Evolutionary conservation across 768 basidiomycete genomes (phyloP).

Genomic region (Zangia roseola): DNA sequence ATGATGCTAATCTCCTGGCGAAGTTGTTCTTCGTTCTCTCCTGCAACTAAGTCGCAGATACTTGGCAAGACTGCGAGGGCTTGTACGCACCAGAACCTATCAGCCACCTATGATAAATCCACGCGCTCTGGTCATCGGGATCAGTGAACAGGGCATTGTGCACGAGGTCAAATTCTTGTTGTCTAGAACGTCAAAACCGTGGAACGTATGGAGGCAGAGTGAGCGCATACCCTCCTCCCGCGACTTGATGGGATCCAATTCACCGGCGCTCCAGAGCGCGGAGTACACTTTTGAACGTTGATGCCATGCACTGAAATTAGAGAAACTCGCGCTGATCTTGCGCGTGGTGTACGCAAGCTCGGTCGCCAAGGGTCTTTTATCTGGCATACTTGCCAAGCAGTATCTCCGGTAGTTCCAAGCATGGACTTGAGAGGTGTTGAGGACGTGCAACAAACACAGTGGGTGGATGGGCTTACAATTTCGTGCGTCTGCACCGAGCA

Average conservation of each 20-base stretch:
- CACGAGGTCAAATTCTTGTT: conserved; percentile 86
- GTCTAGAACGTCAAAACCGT: neutral
- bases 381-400: conserved; percentile 69
- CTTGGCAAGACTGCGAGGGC: neutral
- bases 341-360: conserved; percentile 84
- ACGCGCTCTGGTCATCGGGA: conserved; percentile 93
- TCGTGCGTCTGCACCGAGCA: conserved; percentile 87
- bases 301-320: conserved; percentile 99
- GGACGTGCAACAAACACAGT: neutral
- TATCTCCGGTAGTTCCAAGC: conserved; percentile 96
- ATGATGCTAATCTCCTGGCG: conserved; percentile 77
- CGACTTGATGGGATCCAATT: conserved; percentile 49
- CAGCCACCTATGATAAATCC: conserved; percentile 99
- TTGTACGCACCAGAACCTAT: conserved; percentile 65
- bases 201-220: neutral
- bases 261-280: conserved; percentile 60
- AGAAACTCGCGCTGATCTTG: conserved; percentile 93
- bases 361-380: conserved; percentile 49
- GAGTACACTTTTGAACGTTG: conserved; percentile 83
- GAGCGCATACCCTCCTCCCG: conserved; percentile 63
- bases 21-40: conserved; percentile 56
- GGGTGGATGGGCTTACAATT: conserved; percentile 66
- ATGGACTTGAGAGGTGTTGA: conserved; percentile 57
- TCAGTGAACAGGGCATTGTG: conserved; percentile 96
- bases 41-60: conserved; percentile 36